Evolutionary conservation across 441 rosid species (phyloP), one percentile per base, ranked within the genome.

Genomic region (Pelargonium hybrid): DNA sequence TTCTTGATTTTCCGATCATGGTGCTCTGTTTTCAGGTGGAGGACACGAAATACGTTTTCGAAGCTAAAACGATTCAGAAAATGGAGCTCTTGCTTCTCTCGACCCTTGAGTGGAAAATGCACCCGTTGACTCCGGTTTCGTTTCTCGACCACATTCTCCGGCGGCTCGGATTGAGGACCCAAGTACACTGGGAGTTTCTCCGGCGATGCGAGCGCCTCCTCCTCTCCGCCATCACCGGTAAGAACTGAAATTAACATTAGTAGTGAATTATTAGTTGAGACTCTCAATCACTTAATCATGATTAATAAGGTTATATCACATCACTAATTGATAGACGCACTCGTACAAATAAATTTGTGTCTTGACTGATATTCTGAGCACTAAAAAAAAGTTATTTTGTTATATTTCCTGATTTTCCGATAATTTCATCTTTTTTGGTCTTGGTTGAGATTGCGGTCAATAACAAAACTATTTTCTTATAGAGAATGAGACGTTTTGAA

Each of bases 41-140:
- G 76, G 92, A 83, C 25, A 76, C 87, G 4, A 85, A 83, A 81
- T 91, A 84, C 71, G 66, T 87, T 26, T 93, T 93, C 39, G 92
- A 93, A 70, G 90, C 98, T 4, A 88, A 87, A 80, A 87, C 89
- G 18, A 87, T 93, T 39, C 96, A 91, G 80, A 89, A 89, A 78
- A 93, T 91, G 96, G 98, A 93, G 87, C 79, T 93, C 34, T 73
- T 93, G 77, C 83, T 91, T 56, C 86, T 93, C 5, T 90, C 98
- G 15, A 75, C 92, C 7, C 89, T 93, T 25, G 63, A 86, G 70
- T 93, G 97, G 97, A 86, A 84, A 85, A 93, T 93, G 97, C 95
- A 91, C 74, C 96, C 87, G 21, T 81, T 90, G 61, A 91, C 98
- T 21, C 91, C 98, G 29, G 79, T 91, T 39, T 90, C 98, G 47